phyloP scores from a whole-genome alignment of 1,284 basidiomycete genomes.

The Cryptococcus sp. region DNA sequence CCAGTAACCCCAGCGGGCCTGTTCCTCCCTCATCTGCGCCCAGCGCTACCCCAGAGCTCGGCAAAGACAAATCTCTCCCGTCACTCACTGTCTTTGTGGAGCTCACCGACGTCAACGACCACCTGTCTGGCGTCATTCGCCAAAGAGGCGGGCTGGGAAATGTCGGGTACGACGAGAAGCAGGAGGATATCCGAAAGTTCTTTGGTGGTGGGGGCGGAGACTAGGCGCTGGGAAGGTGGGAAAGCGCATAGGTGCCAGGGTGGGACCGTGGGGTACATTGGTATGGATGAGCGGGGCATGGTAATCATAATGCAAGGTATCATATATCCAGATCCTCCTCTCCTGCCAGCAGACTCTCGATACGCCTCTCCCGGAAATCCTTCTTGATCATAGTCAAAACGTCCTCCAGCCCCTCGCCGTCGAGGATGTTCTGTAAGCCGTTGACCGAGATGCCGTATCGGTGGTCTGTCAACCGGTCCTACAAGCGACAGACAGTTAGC shows the following conservation, averaged over 20 bases:
- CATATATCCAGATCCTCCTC: slow-evolving; percentile 47
- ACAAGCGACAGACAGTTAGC: neutral
- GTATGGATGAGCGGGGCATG: neutral
- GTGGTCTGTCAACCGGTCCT: slow-evolving; percentile 91
- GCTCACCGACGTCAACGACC: slow-evolving; percentile 45
- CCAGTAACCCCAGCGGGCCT: slow-evolving; percentile 26
- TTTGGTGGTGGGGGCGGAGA: slow-evolving; percentile 56
- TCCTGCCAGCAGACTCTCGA: slow-evolving; percentile 63
- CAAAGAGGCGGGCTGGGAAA: slow-evolving; percentile 76
- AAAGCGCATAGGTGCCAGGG: slow-evolving; percentile 1
- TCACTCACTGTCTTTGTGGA: slow-evolving; percentile 37
- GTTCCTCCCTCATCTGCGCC: slow-evolving; percentile 28
- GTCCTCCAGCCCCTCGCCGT: slow-evolving; percentile 66
- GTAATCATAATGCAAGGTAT: slow-evolving; percentile 6
- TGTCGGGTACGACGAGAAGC: slow-evolving; percentile 66
- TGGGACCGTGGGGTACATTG: slow-evolving; percentile 3
- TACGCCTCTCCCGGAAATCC: slow-evolving; percentile 61
- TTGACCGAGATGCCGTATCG: slow-evolving; percentile 73
- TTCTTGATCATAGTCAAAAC: slow-evolving; percentile 60
- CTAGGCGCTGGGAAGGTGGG: neutral
- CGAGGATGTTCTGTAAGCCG: slow-evolving; percentile 69
- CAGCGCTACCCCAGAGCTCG: slow-evolving; percentile 24
- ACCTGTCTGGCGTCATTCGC: slow-evolving; percentile 55
- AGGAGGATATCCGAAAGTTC: slow-evolving; percentile 70
- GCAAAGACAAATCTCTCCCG: slow-evolving; percentile 15